Conservation (phyloP, 306 rosid genomes). For the Macrotyloma uniflorum region DNA sequence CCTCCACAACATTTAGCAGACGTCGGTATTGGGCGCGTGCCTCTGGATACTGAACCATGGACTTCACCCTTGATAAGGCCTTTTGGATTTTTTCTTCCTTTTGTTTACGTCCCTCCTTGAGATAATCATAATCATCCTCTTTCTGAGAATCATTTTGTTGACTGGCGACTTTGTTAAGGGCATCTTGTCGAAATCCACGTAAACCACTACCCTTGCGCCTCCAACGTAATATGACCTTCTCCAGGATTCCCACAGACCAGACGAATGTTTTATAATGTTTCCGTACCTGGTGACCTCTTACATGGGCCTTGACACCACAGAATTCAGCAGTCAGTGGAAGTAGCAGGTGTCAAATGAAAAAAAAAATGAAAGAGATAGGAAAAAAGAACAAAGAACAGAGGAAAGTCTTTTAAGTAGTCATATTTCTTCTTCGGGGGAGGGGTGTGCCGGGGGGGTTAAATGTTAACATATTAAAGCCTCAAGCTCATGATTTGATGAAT, state of each 20-base stretch:
- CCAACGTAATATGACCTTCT: conserved; percentile 88
- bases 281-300: conserved; percentile 94
- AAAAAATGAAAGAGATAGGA: background rate
- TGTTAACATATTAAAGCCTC: too few relatives aligned
- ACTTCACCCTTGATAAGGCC: conserved; percentile 88
- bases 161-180: conserved; percentile 50
- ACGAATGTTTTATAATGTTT: conserved; percentile 70
- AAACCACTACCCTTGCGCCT: conserved; percentile 90
- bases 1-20: conserved; percentile 78
- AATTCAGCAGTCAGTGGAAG: conserved; percentile 46
- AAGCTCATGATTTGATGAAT: background rate
- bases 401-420: background rate
- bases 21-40: conserved; percentile 93
- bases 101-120: conserved; percentile 84
- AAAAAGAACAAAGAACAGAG: background rate
- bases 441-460: too few relatives aligned
- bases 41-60: conserved; percentile 96
- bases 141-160: conserved; percentile 38
- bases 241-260: conserved; percentile 92
- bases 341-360: background rate
- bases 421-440: too few relatives aligned
- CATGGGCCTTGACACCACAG: conserved; percentile 71
- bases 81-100: conserved; percentile 86
- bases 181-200: conserved; percentile 77
- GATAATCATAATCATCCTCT: conserved; percentile 85